Evolutionary conservation across 805 yeast species (phyloP), one percentile per base, ranked within the genome.

Genomic region (Suhomyces faveliae): DNA sequence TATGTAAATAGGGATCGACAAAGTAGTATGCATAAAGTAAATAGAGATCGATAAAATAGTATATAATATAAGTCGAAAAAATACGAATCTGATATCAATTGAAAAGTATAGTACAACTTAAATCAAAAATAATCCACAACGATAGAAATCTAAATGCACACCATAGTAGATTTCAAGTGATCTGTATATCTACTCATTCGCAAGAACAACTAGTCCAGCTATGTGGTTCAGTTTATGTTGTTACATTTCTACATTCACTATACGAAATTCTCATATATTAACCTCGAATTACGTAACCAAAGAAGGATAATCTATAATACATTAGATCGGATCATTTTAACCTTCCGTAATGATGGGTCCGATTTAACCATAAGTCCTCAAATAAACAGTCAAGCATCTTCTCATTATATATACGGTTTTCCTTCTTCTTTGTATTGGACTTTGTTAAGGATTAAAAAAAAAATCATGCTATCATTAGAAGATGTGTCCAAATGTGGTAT

Each of bases 251-350:
- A 25, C 29, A 11, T 25, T 25, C 6, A n/a, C 13, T 13, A 30
- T 30, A 30, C 35, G 35, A 30, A n/a, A 30, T 33, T 33, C 37
- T 33, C 21, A 33, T 33, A 33, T 33, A 33, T 33, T 27, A 33
- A 15, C 37, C 21, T 15, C 7, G 37, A 37, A 21, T 20, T 19
- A 37, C 17, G 40, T 37, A 42, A 33, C 44, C 44, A 42, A 40
- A 39, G 24, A 21, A 22, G 38, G 40, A 19, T 21, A 37, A 19
- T 42, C 44, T 42, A 42, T 42, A 42, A 42, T 42, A 42, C 44
- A 42, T 42, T 42, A 42, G 37, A 33, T 33, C 37, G 37, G 37
- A 33, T 33, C 37, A 33, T 17, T 17, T 33, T 10, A 15, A 17
- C 37, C 35, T 33, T 33, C 37, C 37, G 37, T 33, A 33, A 33